Percentiles rank a stretch among this genome's conserved stretches.
Conservation (phyloP, 768 basidiomycete genomes). For the Leccinum disarticulatum region DNA sequence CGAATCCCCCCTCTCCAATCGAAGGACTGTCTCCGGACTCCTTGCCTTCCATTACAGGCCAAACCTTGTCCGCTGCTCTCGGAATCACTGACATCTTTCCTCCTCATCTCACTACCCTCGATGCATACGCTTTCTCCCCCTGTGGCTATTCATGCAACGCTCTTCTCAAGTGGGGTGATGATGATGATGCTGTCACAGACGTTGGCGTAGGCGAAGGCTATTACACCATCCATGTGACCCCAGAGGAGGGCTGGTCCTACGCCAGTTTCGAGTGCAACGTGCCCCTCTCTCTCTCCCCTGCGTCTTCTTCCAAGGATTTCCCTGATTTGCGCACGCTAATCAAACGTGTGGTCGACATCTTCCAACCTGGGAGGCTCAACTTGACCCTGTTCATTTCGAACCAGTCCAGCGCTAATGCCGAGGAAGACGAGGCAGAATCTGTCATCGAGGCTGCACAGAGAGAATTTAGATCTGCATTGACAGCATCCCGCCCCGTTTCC, state of each 20-base stretch:
- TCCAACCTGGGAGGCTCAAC: slow-evolving; percentile 82
- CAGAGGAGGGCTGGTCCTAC: slow-evolving; percentile 97
- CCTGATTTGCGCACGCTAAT: slow-evolving; percentile 83
- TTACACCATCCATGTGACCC: slow-evolving; percentile 98
- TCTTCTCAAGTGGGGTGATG: slow-evolving; percentile 61
- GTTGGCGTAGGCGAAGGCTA: slow-evolving; percentile 72
- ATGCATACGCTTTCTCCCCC: slow-evolving; percentile 91
- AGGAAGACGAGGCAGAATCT: slow-evolving; percentile 49
- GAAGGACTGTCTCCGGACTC: slow-evolving; percentile 47
- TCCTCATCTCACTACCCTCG: slow-evolving; percentile 72
- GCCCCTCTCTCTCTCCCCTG: slow-evolving; percentile 48
- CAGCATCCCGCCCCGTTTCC: slow-evolving; percentile 27
- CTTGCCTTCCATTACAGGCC: slow-evolving; percentile 27
- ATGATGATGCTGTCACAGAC: slow-evolving; percentile 20
- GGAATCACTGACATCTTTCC: slow-evolving; percentile 87
- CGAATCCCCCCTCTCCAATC: slow-evolving; percentile 42
- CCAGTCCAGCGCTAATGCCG: slow-evolving; percentile 43
- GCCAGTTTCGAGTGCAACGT: slow-evolving; percentile 99
- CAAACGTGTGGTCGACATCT: slow-evolving; percentile 87
- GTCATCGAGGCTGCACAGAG: slow-evolving; percentile 72
- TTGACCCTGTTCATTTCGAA: slow-evolving; percentile 91
- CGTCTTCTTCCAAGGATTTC: slow-evolving; percentile 39
- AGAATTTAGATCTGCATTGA: slow-evolving; percentile 68
- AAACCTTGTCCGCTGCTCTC: slow-evolving; percentile 59
- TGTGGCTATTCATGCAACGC: slow-evolving; percentile 98